Conservation (phyloP, 768 basidiomycete genomes). For the Hygrocybe punicea region DNA sequence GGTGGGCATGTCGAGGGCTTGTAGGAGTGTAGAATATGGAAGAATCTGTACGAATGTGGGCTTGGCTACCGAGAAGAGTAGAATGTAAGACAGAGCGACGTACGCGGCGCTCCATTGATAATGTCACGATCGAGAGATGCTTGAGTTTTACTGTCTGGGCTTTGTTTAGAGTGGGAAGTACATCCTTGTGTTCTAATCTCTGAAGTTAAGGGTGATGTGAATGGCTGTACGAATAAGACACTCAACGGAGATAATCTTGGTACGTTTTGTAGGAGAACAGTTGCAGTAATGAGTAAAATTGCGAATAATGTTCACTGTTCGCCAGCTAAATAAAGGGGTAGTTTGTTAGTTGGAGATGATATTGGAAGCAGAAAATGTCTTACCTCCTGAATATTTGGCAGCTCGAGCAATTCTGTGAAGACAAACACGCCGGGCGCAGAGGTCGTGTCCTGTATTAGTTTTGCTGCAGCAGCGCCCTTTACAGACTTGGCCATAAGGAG, state of each 20-base stretch:
- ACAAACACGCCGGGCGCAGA: slow-evolving; percentile 89
- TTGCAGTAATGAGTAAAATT: slow-evolving; percentile 64
- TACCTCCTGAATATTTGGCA: slow-evolving; percentile 83
- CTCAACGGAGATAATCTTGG: slow-evolving; percentile 70
- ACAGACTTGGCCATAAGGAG: slow-evolving; percentile 87
- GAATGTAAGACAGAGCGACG: slow-evolving; percentile 23
- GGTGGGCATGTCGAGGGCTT: slow-evolving; percentile 67
- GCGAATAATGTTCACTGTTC: slow-evolving; percentile 58
- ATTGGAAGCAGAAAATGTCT: slow-evolving; percentile 19
- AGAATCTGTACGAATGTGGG: slow-evolving; percentile 56
- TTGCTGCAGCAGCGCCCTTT: slow-evolving; percentile 90
- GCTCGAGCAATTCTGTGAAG: slow-evolving; percentile 83
- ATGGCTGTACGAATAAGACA: background rate
- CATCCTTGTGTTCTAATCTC: slow-evolving; percentile 57
- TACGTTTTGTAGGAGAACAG: slow-evolving; percentile 91
- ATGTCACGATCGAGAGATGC: slow-evolving; percentile 85
- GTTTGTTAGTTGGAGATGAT: background rate
- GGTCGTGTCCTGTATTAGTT: slow-evolving; percentile 81
- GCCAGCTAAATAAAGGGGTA: slow-evolving; percentile 50
- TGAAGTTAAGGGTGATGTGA: background rate
- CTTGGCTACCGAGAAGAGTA: slow-evolving; percentile 1
- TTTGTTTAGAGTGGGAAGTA: slow-evolving; percentile 62
- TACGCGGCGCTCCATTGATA: slow-evolving; percentile 76
- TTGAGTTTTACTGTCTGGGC: slow-evolving; percentile 85
- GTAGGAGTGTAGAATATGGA: slow-evolving; percentile 70